Conservation (phyloP, 2,329 filamentous ascomycete genomes). For the Raffaelea ambrosiae region DNA sequence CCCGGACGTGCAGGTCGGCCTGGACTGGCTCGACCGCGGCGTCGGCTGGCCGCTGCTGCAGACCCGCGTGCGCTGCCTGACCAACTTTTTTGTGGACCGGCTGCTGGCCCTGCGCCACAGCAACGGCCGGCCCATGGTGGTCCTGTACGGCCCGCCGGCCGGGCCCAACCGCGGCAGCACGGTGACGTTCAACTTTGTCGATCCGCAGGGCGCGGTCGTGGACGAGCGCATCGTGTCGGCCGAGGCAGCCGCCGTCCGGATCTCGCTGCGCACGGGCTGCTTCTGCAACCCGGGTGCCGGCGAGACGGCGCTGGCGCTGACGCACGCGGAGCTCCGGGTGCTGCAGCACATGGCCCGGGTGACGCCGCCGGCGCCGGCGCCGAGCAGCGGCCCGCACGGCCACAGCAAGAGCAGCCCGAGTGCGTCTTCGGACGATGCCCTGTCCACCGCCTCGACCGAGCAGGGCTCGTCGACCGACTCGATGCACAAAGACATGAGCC, state of each 20-base stretch:
- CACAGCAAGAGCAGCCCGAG: no score
- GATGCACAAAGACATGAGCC: no score
- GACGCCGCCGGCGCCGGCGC: neutral
- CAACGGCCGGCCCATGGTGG: conserved; percentile 23
- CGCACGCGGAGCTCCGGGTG: conserved; percentile 5
- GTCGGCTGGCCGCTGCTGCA: conserved; percentile 20
- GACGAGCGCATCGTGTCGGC: conserved; percentile 27
- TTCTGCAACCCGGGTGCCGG: conserved; percentile 33
- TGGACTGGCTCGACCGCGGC: conserved; percentile 25
- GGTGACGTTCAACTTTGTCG: conserved; percentile 30
- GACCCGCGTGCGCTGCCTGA: conserved; percentile 26
- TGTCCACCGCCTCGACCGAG: no score
- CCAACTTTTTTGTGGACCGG: conserved; percentile 24
- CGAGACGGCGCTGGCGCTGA: conserved; percentile 24
- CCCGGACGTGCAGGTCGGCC: conserved; percentile 26
- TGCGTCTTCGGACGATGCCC: neutral
- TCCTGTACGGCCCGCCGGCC: conserved; percentile 24
- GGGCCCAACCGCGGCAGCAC: conserved; percentile 24
- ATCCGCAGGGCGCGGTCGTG: conserved; percentile 20
- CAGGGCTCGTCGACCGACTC: no score
- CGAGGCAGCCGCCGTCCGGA: conserved; percentile 23
- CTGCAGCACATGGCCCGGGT: conserved; percentile 10
- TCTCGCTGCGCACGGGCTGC: conserved; percentile 31
- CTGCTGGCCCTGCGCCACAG: conserved; percentile 22
- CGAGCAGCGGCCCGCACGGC: neutral